Evolutionary conservation across 2,329 filamentous ascomycete genomes (phyloP).

Genomic region (Diaporthe vaccinii): DNA sequence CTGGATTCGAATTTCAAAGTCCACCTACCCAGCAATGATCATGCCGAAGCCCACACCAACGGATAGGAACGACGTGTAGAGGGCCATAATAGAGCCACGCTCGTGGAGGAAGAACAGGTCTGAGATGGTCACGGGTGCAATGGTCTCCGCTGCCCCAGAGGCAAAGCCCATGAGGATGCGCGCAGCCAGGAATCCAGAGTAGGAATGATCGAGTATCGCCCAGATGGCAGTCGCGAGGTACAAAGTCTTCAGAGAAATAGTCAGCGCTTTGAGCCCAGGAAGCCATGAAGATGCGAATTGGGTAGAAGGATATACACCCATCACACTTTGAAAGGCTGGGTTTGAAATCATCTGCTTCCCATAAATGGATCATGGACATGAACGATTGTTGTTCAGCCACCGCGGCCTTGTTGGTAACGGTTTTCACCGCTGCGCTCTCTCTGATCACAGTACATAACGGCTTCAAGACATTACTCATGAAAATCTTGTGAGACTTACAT

Average conservation of each 20-base stretch:
- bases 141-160: constrained; percentile 65
- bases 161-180: constrained; percentile 67
- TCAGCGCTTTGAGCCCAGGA: neutral
- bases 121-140: constrained; percentile 64
- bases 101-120: constrained; percentile 72
- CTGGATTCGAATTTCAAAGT: neutral
- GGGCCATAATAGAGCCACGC: constrained; percentile 64
- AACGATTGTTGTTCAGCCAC: neutral
- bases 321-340: neutral
- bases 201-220: constrained; percentile 58
- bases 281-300: neutral
- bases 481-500: constrained; percentile 43
- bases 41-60: constrained; percentile 59
- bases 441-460: neutral
- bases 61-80: constrained; percentile 57
- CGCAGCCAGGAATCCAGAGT: constrained; percentile 58
- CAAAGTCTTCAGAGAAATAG: constrained; percentile 43
- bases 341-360: neutral
- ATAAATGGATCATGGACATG: neutral
- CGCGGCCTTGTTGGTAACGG: neutral
- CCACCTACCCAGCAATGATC: constrained; percentile 55
- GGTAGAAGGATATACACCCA: neutral
- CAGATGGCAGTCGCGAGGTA: constrained; percentile 59
- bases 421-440: neutral
- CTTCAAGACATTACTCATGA: neutral